These are phyloP conservation scores for Evernia prunastri DNA, from an alignment of 495 filamentous ascomycete species.

Conservation along the genomic window DNA sequence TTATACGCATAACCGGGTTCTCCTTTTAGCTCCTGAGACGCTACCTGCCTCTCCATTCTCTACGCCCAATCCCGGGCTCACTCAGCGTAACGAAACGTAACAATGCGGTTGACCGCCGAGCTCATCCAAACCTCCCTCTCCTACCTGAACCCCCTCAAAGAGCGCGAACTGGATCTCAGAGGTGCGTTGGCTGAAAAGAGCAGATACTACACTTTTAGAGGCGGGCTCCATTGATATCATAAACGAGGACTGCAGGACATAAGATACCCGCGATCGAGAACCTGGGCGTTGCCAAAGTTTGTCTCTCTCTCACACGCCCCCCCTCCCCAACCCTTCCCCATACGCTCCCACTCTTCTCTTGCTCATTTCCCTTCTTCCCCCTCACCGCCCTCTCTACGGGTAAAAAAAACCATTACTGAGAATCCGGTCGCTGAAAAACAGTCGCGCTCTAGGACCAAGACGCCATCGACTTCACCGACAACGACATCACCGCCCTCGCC, in stretches of 20 bases:
- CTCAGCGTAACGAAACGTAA: constrained; percentile 1
- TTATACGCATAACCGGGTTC: neutral
- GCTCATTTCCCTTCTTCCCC: neutral
- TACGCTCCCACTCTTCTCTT: too few relatives aligned
- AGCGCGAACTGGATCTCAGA: constrained; percentile 98
- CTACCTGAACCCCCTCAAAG: constrained; percentile 95
- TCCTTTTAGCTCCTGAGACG: neutral
- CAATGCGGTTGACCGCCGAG: constrained; percentile 91
- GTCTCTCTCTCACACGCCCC: constrained; percentile 34
- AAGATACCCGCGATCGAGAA: constrained; percentile 98
- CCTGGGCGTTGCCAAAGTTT: constrained; percentile 85
- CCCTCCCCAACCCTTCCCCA: constrained; percentile 15
- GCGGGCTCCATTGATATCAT: constrained; percentile 81
- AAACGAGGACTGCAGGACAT: constrained; percentile 69
- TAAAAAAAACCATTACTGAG: neutral
- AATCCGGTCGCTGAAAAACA: neutral
- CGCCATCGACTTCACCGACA: constrained; percentile 96
- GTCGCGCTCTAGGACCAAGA: constrained; percentile 60
- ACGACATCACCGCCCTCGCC: constrained; percentile 79
- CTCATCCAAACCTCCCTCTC: constrained; percentile 85
- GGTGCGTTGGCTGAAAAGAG: constrained; percentile 93
- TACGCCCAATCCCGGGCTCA: neutral
- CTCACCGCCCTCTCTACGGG: neutral
- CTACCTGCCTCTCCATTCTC: neutral
- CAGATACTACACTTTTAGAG: constrained; percentile 85